These are phyloP conservation scores for Millerozyma miso DNA, from an alignment of 805 yeast species.

Conservation along the genomic window DNA sequence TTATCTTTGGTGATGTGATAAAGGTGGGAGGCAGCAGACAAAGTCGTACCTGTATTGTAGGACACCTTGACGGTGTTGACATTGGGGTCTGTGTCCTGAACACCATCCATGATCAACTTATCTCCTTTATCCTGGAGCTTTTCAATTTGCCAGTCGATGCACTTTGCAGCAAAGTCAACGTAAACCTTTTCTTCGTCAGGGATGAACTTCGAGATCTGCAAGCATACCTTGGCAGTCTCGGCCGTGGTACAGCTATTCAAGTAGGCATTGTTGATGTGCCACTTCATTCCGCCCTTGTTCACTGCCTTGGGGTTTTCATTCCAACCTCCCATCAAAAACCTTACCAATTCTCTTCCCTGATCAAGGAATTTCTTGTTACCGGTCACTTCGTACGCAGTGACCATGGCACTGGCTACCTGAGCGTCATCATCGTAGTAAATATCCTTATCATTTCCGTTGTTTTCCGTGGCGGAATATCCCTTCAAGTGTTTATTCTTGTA, in stretches of 20 bases:
- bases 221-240: slow-evolving; percentile 59
- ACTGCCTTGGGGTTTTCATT: slow-evolving; percentile 38
- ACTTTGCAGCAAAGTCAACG: slow-evolving; percentile 54
- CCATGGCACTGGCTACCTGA: slow-evolving; percentile 61
- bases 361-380: slow-evolving; percentile 50
- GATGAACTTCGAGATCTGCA: slow-evolving; percentile 51
- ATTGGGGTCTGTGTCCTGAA: slow-evolving; percentile 40
- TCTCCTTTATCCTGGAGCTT: slow-evolving; percentile 51
- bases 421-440: slow-evolving; percentile 75
- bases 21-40: slow-evolving; percentile 50
- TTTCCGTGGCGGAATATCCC: slow-evolving; percentile 65
- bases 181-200: slow-evolving; percentile 45
- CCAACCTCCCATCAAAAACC: slow-evolving; percentile 65
- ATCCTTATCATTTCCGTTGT: slow-evolving; percentile 55
- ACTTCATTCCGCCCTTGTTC: slow-evolving; percentile 57
- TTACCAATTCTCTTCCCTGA: slow-evolving; percentile 52
- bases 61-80: slow-evolving; percentile 57
- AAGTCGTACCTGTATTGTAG: slow-evolving; percentile 63
- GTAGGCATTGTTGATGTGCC: slow-evolving; percentile 62
- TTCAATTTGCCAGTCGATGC: slow-evolving; percentile 55
- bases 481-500: slow-evolving; percentile 48
- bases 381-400: slow-evolving; percentile 67
- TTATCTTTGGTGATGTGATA: slow-evolving; percentile 47
- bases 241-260: slow-evolving; percentile 66
- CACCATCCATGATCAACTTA: slow-evolving; percentile 58